Evolutionary conservation across 2,329 filamentous ascomycete genomes (phyloP).

Genomic region (Apiospora phragmitis): DNA sequence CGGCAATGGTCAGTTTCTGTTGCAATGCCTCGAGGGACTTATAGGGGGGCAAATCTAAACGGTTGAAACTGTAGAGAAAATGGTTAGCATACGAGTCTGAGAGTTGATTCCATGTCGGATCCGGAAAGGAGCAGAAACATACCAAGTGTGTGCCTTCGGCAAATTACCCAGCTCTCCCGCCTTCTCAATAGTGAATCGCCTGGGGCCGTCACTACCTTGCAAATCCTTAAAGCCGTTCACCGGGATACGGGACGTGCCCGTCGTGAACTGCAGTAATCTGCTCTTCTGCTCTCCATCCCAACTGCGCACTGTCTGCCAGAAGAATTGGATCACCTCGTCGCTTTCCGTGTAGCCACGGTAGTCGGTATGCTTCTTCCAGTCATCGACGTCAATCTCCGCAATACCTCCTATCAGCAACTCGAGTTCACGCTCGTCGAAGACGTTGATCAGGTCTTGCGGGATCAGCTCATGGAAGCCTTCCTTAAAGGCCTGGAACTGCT

Average conservation of each 20-base stretch:
- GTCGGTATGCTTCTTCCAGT: constrained; percentile 99
- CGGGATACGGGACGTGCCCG: constrained; percentile 94
- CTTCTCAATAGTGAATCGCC: constrained; percentile 97
- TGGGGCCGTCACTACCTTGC: constrained; percentile 92
- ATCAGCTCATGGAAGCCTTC: constrained; percentile 97
- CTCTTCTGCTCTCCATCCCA: constrained; percentile 99
- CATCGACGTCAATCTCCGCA: constrained; percentile 98
- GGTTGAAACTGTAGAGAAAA: constrained; percentile 78
- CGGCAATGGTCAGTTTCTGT: constrained; percentile 90
- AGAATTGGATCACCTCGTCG: constrained; percentile 96
- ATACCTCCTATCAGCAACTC: constrained; percentile 97
- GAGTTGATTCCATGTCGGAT: neutral
- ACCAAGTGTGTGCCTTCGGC: constrained; percentile 98
- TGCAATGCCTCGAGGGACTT: constrained; percentile 84
- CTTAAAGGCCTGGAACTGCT: constrained; percentile 98
- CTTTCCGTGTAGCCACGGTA: constrained; percentile 98
- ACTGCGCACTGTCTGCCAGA: constrained; percentile 95
- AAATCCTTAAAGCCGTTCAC: constrained; percentile 99
- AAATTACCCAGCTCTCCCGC: constrained; percentile 87
- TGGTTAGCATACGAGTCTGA: constrained; percentile 20
- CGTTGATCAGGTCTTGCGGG: constrained; percentile 92
- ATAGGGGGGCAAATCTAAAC: constrained; percentile 90
- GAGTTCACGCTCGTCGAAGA: constrained; percentile 96
- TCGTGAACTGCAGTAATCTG: constrained; percentile 92
- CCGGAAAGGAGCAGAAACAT: constrained; percentile 24